A percentile compares a stretch with the other conserved stretches of the same genome.
These are phyloP conservation scores for Selaginella tamariscina DNA, from an alignment of 75 land plant genomes.

Conservation along the genomic window DNA sequence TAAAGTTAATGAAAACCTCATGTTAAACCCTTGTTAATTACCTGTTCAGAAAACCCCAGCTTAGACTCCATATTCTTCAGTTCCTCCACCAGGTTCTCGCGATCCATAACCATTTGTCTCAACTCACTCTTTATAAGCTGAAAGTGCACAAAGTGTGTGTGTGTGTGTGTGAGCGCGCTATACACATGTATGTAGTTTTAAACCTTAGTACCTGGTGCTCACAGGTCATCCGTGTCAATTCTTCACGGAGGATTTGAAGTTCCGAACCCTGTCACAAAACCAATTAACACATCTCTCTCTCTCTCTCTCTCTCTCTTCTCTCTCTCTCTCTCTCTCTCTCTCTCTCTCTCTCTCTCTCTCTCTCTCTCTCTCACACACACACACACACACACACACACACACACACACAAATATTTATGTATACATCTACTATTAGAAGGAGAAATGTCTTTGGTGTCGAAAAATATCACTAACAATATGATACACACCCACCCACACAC, in stretches of 20 bases:
- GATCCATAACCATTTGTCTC: slow-evolving; percentile 13
- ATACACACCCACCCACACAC: no score
- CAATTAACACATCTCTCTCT: not conserved
- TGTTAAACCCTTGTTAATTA: not conserved
- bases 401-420: no score
- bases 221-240: slow-evolving; percentile 11
- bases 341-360: no score
- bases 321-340: no score
- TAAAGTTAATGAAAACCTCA: not conserved
- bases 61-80: slow-evolving; percentile 19
- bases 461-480: no score
- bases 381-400: no score
- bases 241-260: slow-evolving; percentile 13
- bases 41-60: slow-evolving; percentile 24
- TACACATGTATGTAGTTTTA: not conserved
- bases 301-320: no score
- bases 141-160: not conserved
- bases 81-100: slow-evolving; percentile 22
- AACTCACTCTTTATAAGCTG: slow-evolving; percentile 20
- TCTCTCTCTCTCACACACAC: no score
- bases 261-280: slow-evolving; percentile 16
- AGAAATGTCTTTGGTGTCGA: no score
- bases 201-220: slow-evolving; percentile 17
- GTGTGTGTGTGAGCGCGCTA: not conserved
- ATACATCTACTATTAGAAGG: no score